Percentiles rank a stretch among this genome's conserved stretches.
Conservation (phyloP, 2,329 filamentous ascomycete genomes). For the Exophiala sideris region DNA sequence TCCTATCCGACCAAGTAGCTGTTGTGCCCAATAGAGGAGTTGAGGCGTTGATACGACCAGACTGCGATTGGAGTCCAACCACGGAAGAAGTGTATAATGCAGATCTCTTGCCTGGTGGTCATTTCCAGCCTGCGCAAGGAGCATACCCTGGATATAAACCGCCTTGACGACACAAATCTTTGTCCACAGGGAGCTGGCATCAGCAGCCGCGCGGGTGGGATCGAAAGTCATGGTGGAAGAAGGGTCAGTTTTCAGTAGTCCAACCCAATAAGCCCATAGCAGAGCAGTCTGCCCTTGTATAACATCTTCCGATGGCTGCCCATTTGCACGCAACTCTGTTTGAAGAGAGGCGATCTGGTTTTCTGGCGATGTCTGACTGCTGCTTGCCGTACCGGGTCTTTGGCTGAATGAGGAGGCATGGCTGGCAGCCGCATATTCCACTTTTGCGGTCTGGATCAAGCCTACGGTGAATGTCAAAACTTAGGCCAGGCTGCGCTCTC, state of each 20-base stretch:
- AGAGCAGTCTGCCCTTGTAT: slow-evolving; percentile 80
- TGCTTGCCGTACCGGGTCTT: slow-evolving; percentile 31
- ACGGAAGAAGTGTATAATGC: slow-evolving; percentile 64
- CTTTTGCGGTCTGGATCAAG: slow-evolving; percentile 66
- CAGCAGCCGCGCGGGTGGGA: slow-evolving; percentile 18
- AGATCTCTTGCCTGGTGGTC: slow-evolving; percentile 60
- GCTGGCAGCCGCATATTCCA: slow-evolving; percentile 63
- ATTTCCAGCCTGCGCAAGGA: slow-evolving; percentile 9
- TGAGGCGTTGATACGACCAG: slow-evolving; percentile 55
- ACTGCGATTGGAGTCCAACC: slow-evolving; percentile 46
- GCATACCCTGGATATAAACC: slow-evolving; percentile 69
- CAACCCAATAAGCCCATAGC: slow-evolving; percentile 53
- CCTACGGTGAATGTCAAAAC: slow-evolving; percentile 45
- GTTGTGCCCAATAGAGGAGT: slow-evolving; percentile 73
- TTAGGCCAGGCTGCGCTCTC: slow-evolving; percentile 8
- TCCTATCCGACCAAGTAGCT: slow-evolving; percentile 71
- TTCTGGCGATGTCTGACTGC: slow-evolving; percentile 17
- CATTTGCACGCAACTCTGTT: slow-evolving; percentile 11
- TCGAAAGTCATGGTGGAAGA: slow-evolving; percentile 9
- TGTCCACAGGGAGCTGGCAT: slow-evolving; percentile 62
- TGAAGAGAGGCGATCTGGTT: slow-evolving; percentile 35
- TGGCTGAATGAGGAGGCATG: slow-evolving; percentile 39
- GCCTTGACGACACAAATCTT: slow-evolving; percentile 77
- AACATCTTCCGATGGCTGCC: slow-evolving; percentile 48
- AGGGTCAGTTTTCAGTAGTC: slow-evolving; percentile 21